Percentiles rank a stretch among this genome's conserved stretches.
phyloP scores from a whole-genome alignment of 495 filamentous ascomycete genomes.

The Aspergillus sclerotioniger region DNA sequence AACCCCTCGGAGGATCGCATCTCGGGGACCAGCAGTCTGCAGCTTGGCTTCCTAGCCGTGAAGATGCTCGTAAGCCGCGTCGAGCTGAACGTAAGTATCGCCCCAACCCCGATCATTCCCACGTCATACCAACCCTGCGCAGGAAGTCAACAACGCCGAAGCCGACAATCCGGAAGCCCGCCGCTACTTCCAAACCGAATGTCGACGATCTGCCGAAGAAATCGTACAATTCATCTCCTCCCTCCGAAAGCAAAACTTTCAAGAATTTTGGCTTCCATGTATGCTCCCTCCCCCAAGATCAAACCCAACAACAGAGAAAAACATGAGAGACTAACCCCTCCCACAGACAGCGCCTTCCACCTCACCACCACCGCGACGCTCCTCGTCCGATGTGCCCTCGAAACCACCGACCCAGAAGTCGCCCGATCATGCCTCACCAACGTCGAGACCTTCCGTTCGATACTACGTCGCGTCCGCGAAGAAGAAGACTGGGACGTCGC shows the following conservation, averaged over 20 bases:
- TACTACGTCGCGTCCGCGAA: constrained; percentile 49
- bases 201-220: constrained; percentile 49
- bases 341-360: constrained; percentile 50
- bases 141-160: constrained; percentile 47
- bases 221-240: constrained; percentile 53
- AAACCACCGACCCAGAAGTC: constrained; percentile 42
- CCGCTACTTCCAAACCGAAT: constrained; percentile 50
- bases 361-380: constrained; percentile 49
- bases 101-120: neutral
- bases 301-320: neutral
- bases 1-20: constrained; percentile 32
- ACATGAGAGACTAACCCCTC: constrained; percentile 10
- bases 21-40: constrained; percentile 48
- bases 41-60: constrained; percentile 50
- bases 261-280: constrained; percentile 52
- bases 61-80: constrained; percentile 53
- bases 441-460: constrained; percentile 41
- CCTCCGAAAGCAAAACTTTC: constrained; percentile 41
- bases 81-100: constrained; percentile 46
- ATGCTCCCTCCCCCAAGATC: constrained; percentile 12
- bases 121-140: constrained; percentile 11
- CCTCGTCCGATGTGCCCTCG: constrained; percentile 47
- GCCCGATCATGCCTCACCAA: constrained; percentile 43
- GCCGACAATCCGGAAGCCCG: constrained; percentile 43
- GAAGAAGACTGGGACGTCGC: constrained; percentile 56